phyloP scores from a whole-genome alignment of 176 grass and related monocot genomes.

The Musa itinerans region DNA sequence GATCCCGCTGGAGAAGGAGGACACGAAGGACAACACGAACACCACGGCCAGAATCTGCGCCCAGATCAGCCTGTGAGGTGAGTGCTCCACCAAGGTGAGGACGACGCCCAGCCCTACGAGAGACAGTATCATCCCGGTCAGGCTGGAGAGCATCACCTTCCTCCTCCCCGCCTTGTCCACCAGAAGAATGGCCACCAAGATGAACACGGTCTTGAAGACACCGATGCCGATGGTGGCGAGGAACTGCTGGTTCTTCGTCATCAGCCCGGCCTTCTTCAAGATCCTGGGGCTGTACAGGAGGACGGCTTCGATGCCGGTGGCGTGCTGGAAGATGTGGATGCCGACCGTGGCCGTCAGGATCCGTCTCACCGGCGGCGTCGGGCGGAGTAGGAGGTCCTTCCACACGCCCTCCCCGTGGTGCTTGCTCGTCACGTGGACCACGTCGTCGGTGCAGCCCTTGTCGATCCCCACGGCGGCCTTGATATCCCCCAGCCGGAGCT shows the following conservation, averaged over 20 bases:
- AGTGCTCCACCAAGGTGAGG: conserved; percentile 31
- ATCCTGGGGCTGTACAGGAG: conserved; percentile 51
- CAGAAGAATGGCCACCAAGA: conserved; percentile 26
- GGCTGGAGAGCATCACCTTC: conserved; percentile 27
- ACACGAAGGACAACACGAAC: conserved; percentile 29
- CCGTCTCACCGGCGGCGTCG: conserved; percentile 23
- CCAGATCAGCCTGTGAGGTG: conserved; percentile 8
- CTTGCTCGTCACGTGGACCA: neutral
- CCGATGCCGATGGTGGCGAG: conserved; percentile 38
- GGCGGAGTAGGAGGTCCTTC: conserved; percentile 30
- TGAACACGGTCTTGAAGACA: conserved; percentile 38
- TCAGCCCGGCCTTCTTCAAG: conserved; percentile 41
- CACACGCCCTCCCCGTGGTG: conserved; percentile 30
- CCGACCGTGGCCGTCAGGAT: conserved; percentile 26
- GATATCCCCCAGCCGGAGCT: conserved; percentile 33
- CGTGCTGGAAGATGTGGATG: conserved; percentile 45
- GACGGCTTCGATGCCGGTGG: conserved; percentile 43
- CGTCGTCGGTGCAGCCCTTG: neutral
- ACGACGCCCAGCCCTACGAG: conserved; percentile 24
- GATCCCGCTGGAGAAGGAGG: conserved; percentile 43
- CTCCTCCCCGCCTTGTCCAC: conserved; percentile 33
- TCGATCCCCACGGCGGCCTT: conserved; percentile 6
- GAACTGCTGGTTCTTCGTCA: conserved; percentile 19
- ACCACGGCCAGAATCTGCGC: neutral
- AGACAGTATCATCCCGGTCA: conserved; percentile 37